These are phyloP conservation scores for Aspergillus sojae DNA, from an alignment of 2,329 filamentous ascomycete species.

Conservation along the genomic window DNA sequence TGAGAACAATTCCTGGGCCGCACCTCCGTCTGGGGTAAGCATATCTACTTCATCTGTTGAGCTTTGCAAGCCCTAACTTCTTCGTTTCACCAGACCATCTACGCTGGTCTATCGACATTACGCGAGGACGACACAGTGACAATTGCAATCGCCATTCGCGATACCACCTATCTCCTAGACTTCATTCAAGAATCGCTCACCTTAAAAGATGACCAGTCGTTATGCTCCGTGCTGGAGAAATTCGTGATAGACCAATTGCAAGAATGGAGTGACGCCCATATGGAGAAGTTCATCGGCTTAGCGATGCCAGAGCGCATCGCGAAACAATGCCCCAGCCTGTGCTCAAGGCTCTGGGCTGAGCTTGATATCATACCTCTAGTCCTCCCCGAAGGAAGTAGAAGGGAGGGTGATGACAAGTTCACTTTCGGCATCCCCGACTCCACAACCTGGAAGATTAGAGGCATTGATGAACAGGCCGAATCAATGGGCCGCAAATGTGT, in stretches of 20 bases:
- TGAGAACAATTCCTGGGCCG: slow-evolving; percentile 38
- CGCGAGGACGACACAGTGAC: slow-evolving; percentile 51
- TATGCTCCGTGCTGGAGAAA: slow-evolving; percentile 56
- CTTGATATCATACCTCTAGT: slow-evolving; percentile 75
- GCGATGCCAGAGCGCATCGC: slow-evolving; percentile 67
- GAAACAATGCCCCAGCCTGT: slow-evolving; percentile 64
- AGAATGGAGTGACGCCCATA: slow-evolving; percentile 65
- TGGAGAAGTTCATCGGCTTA: slow-evolving; percentile 74
- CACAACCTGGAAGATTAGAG: slow-evolving; percentile 53
- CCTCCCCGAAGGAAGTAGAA: slow-evolving; percentile 46
- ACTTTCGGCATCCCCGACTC: slow-evolving; percentile 31
- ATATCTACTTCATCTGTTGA: background rate
- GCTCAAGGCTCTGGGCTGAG: slow-evolving; percentile 73
- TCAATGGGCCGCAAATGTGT: slow-evolving; percentile 79
- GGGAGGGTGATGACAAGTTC: slow-evolving; percentile 17
- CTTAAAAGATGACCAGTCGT: slow-evolving; percentile 43
- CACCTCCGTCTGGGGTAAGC: slow-evolving; percentile 42
- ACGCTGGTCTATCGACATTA: slow-evolving; percentile 43
- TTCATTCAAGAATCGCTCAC: slow-evolving; percentile 66
- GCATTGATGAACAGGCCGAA: slow-evolving; percentile 80
- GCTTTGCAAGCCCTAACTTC: background rate
- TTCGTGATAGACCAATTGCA: slow-evolving; percentile 61
- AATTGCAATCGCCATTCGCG: slow-evolving; percentile 70
- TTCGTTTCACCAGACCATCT: slow-evolving; percentile 38
- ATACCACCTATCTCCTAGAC: slow-evolving; percentile 74